Base-by-base conservation (phyloP, 768 basidiomycete species). In the Pleurotus giganteus region DNA sequence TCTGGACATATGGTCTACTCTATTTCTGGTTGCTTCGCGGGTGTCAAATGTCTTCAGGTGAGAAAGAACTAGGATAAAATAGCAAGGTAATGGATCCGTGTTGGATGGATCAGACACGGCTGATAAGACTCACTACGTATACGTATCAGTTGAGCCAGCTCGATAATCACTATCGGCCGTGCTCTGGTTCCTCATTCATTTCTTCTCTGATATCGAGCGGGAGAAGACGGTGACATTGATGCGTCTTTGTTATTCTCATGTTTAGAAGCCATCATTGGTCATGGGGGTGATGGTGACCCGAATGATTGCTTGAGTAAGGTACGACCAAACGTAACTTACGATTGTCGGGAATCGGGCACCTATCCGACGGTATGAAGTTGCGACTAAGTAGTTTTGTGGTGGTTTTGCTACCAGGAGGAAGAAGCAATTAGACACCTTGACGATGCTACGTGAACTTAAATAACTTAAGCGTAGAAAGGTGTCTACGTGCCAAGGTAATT, bases 211-310 rank as follows among this genome's bases (percentile, higher is more conserved):
- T 32, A 34, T 51, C 7, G 46, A 41, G 31, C 31, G 19, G n/a
- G n/a, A 41, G 15, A 7, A 17, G 39, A 7, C 19, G 44, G 44
- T 23, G 44, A 26, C 26, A 45, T 45, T 45, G 26, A 8, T 45
- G 44, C 17, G 39, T 12, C 15, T 27, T 5, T 24, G 7, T 19
- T 24, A 28, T 45, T 24, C 21, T 32, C 12, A 36, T 29, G 49
- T 34, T 34, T 51, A 37, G 49, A 51, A 34, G 11, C 49, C 49
- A 51, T 51, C 49, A 23, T 36, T 34, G 21, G 13, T 24, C 34
- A 51, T 51, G 8, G 39, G 49, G 44, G 34, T 51, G 49, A 51
- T 51, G 34, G 12, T 51, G 49, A 51, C n/a, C 49, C 31, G 49
- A 51, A 29, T n/a, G 46, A 15, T 31, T 51, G 21, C 49, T 9